These are phyloP conservation scores for Biscutella auriculata DNA, from an alignment of 441 rosid genomes.

Conservation along the genomic window DNA sequence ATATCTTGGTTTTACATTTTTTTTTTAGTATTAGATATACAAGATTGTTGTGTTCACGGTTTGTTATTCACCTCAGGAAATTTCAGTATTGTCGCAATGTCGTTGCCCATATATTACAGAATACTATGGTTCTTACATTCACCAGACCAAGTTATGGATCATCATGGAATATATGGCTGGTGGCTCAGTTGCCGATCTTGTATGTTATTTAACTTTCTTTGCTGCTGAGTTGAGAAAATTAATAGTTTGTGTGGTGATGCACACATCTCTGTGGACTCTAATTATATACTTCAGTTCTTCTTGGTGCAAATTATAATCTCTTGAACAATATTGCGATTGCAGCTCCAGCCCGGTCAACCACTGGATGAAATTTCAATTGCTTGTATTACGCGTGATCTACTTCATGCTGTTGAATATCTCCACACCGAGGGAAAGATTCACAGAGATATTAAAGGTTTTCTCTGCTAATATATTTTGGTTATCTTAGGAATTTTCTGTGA, in stretches of 20 bases:
- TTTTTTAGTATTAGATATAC: not conserved
- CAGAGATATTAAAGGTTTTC: conserved; percentile 92
- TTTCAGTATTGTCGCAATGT: conserved; percentile 92
- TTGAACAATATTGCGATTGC: conserved; percentile 18
- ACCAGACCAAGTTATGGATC: conserved; percentile 97
- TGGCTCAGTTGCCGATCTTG: conserved; percentile 99
- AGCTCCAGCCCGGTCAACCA: conserved; percentile 93
- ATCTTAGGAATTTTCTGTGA: not conserved
- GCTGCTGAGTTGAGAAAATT: conserved; percentile 3
- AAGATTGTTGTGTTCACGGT: conserved; percentile 23
- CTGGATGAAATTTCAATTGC: conserved; percentile 89
- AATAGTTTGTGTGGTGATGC: conserved; percentile 4
- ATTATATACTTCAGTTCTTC: not conserved
- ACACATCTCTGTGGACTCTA: not conserved
- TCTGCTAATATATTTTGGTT: not conserved
- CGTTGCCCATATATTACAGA: conserved; percentile 93
- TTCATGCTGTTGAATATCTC: conserved; percentile 92
- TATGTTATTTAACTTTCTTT: conserved; percentile 41
- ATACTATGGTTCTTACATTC: conserved; percentile 94
- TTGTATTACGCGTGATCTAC: conserved; percentile 84
- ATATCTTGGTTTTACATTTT: conserved; percentile 9
- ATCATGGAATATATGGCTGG: conserved; percentile 99
- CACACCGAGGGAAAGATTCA: conserved; percentile 94
- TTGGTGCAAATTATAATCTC: conserved; percentile 7
- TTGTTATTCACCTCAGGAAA: conserved; percentile 60